phyloP scores from a whole-genome alignment of 768 basidiomycete species.

The Psilocybe subaeruginosa region DNA sequence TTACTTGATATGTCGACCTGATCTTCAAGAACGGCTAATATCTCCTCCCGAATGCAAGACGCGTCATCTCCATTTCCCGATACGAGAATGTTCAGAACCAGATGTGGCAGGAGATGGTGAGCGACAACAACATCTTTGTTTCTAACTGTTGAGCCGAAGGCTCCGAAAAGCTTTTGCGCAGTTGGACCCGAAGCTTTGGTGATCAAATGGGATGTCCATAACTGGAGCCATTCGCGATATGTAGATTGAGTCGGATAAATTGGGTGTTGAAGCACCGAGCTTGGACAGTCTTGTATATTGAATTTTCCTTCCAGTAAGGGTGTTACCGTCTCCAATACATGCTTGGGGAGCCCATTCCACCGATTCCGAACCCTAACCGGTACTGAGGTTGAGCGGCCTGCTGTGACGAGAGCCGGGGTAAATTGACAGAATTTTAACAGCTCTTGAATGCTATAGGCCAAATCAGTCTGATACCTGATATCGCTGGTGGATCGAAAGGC shows the following conservation, averaged over 20 bases:
- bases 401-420: constrained; percentile 68
- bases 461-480: constrained; percentile 84
- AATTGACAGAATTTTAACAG: constrained; percentile 88
- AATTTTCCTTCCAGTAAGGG: constrained; percentile 80
- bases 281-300: constrained; percentile 47
- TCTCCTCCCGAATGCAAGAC: constrained; percentile 70
- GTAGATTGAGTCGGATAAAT: constrained; percentile 79
- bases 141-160: constrained; percentile 76
- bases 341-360: constrained; percentile 82
- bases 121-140: constrained; percentile 96
- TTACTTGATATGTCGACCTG: constrained; percentile 69
- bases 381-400: constrained; percentile 51
- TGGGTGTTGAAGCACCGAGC: constrained; percentile 56
- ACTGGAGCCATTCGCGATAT: constrained; percentile 95
- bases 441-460: constrained; percentile 93
- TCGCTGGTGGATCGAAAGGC: constrained; percentile 95
- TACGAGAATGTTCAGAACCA: constrained; percentile 84
- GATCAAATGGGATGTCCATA: constrained; percentile 86
- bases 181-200: constrained; percentile 55
- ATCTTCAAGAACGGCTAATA: constrained; percentile 82
- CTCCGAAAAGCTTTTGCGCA: constrained; percentile 74
- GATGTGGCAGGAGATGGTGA: constrained; percentile 86
- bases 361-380: constrained; percentile 69
- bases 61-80: constrained; percentile 69
- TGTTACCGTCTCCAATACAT: constrained; percentile 83